phyloP scores from a whole-genome alignment of 2,329 filamentous ascomycete species.

The Xylaria multiplex region DNA sequence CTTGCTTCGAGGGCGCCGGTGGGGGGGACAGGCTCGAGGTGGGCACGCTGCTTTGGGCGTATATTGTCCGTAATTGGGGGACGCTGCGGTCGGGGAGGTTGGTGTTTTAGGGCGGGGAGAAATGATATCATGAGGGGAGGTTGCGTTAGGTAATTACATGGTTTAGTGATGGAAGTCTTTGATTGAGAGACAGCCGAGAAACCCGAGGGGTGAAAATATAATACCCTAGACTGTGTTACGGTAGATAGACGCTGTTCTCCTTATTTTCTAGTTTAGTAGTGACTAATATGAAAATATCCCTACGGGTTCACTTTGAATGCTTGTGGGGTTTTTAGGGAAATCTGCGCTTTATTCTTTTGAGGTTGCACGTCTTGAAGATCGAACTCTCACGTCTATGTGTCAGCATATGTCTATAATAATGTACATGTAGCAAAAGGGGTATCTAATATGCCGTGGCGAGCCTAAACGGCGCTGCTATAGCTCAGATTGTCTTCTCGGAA shows the following conservation, averaged over 20 bases:
- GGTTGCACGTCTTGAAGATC: not conserved
- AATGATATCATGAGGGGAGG: too few relatives aligned
- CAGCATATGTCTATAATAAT: constrained; percentile 31
- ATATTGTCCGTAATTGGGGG: not conserved
- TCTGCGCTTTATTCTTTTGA: constrained; percentile 5
- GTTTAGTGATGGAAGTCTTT: too few relatives aligned
- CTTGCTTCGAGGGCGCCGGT: not conserved
- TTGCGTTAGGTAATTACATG: too few relatives aligned
- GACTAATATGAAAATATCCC: too few relatives aligned
- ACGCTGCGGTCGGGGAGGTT: too few relatives aligned
- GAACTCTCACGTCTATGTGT: constrained; percentile 1
- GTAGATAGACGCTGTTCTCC: too few relatives aligned
- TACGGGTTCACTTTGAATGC: not conserved
- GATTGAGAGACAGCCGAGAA: too few relatives aligned
- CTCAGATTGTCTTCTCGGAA: constrained; percentile 89
- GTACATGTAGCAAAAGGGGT: constrained; percentile 38
- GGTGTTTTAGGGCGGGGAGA: too few relatives aligned
- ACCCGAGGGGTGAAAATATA: too few relatives aligned
- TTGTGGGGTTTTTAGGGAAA: not conserved
- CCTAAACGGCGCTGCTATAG: constrained; percentile 48
- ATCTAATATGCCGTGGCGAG: constrained; percentile 36
- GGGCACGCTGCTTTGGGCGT: not conserved
- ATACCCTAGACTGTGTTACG: too few relatives aligned
- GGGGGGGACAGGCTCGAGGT: not conserved
- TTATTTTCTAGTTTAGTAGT: too few relatives aligned